phyloP scores from a whole-genome alignment of 495 filamentous ascomycete species.

The Trichocladium uniseriatum region DNA sequence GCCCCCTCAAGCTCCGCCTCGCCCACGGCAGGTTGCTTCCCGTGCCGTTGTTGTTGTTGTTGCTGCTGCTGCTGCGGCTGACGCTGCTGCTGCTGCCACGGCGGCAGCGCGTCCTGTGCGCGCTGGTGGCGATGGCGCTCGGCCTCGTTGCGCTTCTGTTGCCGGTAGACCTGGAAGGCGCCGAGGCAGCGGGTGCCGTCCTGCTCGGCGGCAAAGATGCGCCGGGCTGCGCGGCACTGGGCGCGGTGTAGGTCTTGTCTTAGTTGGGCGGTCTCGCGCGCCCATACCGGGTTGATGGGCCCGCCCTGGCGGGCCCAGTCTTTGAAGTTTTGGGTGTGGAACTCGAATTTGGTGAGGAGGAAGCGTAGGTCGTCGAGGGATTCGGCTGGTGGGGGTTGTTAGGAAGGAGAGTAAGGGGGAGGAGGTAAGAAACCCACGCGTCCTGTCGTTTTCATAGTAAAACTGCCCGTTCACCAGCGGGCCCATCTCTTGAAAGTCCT shows the following conservation, averaged over 20 bases:
- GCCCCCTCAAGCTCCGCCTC: slow-evolving; percentile 1
- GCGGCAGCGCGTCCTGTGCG: slow-evolving; percentile 4
- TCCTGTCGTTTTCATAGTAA: slow-evolving; percentile 42
- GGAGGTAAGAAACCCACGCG: slow-evolving; percentile 21
- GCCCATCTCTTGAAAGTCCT: slow-evolving; percentile 43
- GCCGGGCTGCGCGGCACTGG: slow-evolving; percentile 38
- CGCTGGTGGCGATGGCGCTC: slow-evolving; percentile 11
- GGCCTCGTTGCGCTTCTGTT: slow-evolving; percentile 23
- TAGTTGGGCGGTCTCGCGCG: slow-evolving; percentile 32
- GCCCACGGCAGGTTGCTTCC: too few species aligned
- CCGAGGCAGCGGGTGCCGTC: slow-evolving; percentile 33
- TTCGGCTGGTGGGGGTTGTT: slow-evolving; percentile 24
- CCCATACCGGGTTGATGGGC: slow-evolving; percentile 38
- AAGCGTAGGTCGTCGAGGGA: slow-evolving; percentile 35
- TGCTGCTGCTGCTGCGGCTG: slow-evolving; percentile 14
- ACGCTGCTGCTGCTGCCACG: slow-evolving; percentile 12
- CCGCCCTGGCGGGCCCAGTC: slow-evolving; percentile 38
- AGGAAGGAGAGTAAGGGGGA: neutral
- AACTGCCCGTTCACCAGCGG: slow-evolving; percentile 37
- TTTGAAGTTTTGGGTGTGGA: slow-evolving; percentile 33
- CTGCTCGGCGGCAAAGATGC: slow-evolving; percentile 35
- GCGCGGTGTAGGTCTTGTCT: slow-evolving; percentile 36
- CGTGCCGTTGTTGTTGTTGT: slow-evolving; percentile 13
- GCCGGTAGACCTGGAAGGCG: slow-evolving; percentile 35
- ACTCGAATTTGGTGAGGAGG: slow-evolving; percentile 30